phyloP scores from a whole-genome alignment of 371 early-diverging fungal genomes.

The Rhizomucor miehei region DNA sequence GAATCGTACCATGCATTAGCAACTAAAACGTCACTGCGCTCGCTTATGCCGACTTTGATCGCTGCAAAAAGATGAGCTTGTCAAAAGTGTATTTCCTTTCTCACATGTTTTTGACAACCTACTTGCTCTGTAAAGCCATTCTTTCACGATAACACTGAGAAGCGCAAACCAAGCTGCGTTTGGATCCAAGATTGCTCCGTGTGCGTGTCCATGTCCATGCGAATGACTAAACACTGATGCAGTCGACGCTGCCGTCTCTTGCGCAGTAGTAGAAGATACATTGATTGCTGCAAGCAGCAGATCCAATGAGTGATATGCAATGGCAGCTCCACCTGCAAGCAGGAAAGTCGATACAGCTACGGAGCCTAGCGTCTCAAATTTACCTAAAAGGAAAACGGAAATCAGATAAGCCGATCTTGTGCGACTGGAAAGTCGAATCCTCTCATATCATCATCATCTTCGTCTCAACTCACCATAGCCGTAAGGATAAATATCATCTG shows the following conservation, averaged over 20 bases:
- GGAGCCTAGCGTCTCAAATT: constrained; percentile 71
- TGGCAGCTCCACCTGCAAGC: constrained; percentile 59
- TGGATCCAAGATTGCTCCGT: constrained; percentile 49
- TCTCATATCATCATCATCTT: background rate
- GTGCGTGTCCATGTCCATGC: constrained; percentile 25
- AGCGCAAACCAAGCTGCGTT: constrained; percentile 73
- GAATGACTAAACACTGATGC: constrained; percentile 13
- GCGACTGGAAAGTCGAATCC: background rate
- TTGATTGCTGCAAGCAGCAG: constrained; percentile 32
- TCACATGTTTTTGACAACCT: constrained; percentile 7
- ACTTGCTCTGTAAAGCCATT: constrained; percentile 63
- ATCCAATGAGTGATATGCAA: constrained; percentile 66
- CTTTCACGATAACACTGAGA: constrained; percentile 62
- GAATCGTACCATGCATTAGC: constrained; percentile 67
- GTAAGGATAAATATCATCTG: constrained; percentile 60
- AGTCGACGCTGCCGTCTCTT: background rate
- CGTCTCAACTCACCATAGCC: constrained; percentile 53
- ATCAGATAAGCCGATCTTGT: background rate
- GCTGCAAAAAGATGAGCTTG: constrained; percentile 23
- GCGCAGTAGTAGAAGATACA: constrained; percentile 5
- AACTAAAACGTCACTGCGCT: constrained; percentile 62
- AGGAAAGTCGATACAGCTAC: constrained; percentile 63
- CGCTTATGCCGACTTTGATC: constrained; percentile 58
- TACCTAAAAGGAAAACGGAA: constrained; percentile 33
- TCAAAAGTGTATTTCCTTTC: background rate